phyloP scores from a whole-genome alignment of 176 grass and related monocot genomes.

The Saccharum officinarum region DNA sequence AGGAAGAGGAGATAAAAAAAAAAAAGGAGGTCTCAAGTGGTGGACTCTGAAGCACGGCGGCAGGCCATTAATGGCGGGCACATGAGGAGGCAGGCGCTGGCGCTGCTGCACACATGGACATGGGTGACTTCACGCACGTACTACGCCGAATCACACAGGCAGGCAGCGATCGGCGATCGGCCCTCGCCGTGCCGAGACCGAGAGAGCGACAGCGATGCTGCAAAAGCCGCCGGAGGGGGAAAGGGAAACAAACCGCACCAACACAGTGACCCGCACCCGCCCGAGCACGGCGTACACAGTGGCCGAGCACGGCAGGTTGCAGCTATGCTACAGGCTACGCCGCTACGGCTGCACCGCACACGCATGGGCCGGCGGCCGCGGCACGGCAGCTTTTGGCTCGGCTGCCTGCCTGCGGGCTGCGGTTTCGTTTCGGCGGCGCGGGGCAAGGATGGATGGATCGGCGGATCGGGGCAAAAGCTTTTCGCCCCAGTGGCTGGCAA shows the following conservation, averaged over 20 bases:
- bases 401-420: no score
- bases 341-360: neutral
- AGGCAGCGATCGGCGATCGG: neutral
- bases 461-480: constrained; percentile 21
- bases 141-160: neutral
- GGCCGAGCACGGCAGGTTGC: neutral
- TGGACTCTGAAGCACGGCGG: neutral
- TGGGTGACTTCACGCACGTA: constrained; percentile 7
- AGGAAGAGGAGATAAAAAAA: neutral
- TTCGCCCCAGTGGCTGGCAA: constrained; percentile 22
- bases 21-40: neutral
- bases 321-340: no score
- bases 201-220: neutral
- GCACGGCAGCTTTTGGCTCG: neutral
- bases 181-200: neutral
- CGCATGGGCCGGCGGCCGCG: neutral
- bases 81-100: neutral
- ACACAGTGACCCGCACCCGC: neutral
- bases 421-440: neutral
- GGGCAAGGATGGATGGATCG: neutral
- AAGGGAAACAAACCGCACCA: neutral
- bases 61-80: constrained; percentile 6
- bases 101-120: neutral
- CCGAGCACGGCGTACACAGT: neutral
- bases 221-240: no score